These are phyloP conservation scores for Corchorus capsularis DNA, from an alignment of 345 rosid species.

Conservation along the genomic window DNA sequence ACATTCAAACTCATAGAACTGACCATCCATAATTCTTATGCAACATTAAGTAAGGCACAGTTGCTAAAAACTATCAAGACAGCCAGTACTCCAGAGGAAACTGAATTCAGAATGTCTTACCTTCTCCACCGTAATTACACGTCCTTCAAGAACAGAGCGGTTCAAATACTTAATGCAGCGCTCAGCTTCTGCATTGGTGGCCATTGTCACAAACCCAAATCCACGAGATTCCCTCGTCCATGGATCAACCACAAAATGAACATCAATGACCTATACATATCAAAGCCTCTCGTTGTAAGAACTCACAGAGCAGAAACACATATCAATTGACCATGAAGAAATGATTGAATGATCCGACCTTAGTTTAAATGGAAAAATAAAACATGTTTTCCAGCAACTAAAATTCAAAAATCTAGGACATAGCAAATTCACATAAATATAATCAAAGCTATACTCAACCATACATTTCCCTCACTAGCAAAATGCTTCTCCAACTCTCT, in stretches of 20 bases:
- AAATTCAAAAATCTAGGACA: not conserved
- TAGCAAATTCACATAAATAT: not conserved
- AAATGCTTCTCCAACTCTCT: slow-evolving; percentile 81
- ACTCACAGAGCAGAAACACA: not conserved
- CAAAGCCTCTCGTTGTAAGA: slow-evolving; percentile 9
- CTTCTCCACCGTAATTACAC: slow-evolving; percentile 91
- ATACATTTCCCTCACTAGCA: slow-evolving; percentile 69
- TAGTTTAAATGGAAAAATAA: not conserved
- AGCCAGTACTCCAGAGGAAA: not conserved
- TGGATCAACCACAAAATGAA: slow-evolving; percentile 90
- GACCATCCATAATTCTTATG: slow-evolving; percentile 24
- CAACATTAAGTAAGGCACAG: slow-evolving; percentile 3
- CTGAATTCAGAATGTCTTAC: slow-evolving; percentile 34
- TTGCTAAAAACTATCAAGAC: not conserved
- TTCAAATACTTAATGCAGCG: slow-evolving; percentile 76
- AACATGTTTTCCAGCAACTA: not conserved
- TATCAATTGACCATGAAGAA: not conserved
- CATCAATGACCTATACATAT: slow-evolving; percentile 65
- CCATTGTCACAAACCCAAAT: slow-evolving; percentile 91
- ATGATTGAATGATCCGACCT: not conserved
- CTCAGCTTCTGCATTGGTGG: slow-evolving; percentile 61
- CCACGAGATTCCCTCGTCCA: slow-evolving; percentile 96
- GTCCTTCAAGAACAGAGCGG: slow-evolving; percentile 76
- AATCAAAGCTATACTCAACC: not conserved
- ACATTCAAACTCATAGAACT: slow-evolving; percentile 49